Evolutionary conservation across 2,329 filamentous ascomycete species (phyloP).

Genomic region (Teratosphaeria nubilosa): DNA sequence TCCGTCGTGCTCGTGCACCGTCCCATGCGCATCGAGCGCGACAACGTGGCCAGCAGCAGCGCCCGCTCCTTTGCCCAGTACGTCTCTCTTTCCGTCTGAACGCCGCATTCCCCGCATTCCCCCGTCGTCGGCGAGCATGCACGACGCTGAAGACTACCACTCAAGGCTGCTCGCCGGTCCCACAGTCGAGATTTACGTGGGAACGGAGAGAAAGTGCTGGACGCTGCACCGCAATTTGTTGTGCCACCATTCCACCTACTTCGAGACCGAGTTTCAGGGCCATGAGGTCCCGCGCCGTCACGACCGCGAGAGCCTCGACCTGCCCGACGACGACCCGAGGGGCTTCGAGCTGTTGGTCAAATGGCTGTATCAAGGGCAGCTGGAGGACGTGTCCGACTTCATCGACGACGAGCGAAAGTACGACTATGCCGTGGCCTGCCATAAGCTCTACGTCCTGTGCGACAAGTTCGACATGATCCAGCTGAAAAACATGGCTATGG

Average conservation of each 20-base stretch:
- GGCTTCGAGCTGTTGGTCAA: slow-evolving; percentile 47
- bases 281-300: slow-evolving; percentile 28
- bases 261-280: slow-evolving; percentile 27
- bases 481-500: slow-evolving; percentile 45
- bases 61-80: slow-evolving; percentile 45
- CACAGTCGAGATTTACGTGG: slow-evolving; percentile 43
- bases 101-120: slow-evolving; percentile 11
- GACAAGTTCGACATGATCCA: slow-evolving; percentile 41
- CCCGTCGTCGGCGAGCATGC: slow-evolving; percentile 8
- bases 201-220: slow-evolving; percentile 39
- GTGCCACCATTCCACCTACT: slow-evolving; percentile 42
- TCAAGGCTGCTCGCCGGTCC: slow-evolving; percentile 45
- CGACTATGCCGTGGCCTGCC: slow-evolving; percentile 44
- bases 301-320: slow-evolving; percentile 32
- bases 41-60: slow-evolving; percentile 37
- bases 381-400: slow-evolving; percentile 40
- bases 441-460: slow-evolving; percentile 44
- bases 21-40: slow-evolving; percentile 33
- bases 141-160: slow-evolving; percentile 34
- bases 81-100: slow-evolving; percentile 20
- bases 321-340: slow-evolving; percentile 40
- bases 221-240: slow-evolving; percentile 43
- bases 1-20: slow-evolving; percentile 22
- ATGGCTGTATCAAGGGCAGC: slow-evolving; percentile 46
- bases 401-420: slow-evolving; percentile 39